A percentile compares a stretch with the other conserved stretches of the same genome.
Conservation (phyloP, 2,329 filamentous ascomycete genomes). For the Proliferodiscus dingleyae region DNA sequence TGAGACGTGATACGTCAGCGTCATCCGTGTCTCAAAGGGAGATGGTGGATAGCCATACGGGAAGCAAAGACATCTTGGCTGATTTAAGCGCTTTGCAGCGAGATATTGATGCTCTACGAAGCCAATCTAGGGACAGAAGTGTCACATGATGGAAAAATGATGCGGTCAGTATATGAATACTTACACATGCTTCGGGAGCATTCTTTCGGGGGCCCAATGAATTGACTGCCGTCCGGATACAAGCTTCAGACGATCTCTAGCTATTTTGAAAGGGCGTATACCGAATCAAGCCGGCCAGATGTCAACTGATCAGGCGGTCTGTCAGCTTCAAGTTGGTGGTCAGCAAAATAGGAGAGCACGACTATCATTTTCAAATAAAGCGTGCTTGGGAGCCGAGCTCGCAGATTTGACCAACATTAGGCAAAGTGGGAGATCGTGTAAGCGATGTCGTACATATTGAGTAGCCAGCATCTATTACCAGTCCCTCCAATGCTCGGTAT, state of each 20-base stretch:
- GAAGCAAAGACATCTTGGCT: constrained; percentile 59
- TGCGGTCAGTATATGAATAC: constrained; percentile 4
- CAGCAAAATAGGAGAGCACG: background rate
- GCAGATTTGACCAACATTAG: background rate
- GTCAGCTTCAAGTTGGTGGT: background rate
- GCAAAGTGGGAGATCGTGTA: background rate
- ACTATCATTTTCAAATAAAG: background rate
- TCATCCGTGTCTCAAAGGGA: constrained; percentile 18
- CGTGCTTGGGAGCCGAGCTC: background rate
- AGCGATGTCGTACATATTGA: background rate
- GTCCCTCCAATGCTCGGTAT: background rate
- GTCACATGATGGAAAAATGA: constrained; percentile 19
- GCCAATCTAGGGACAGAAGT: constrained; percentile 32
- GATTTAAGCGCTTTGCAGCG: constrained; percentile 67
- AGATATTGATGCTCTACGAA: constrained; percentile 66
- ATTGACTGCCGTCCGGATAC: constrained; percentile 3
- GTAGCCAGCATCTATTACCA: background rate
- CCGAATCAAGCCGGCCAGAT: constrained; percentile 8
- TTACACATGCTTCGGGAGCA: constrained; percentile 1
- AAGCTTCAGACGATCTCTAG: too few species aligned
- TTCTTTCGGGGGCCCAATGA: background rate
- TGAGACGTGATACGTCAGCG: constrained; percentile 18
- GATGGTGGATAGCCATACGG: constrained; percentile 35
- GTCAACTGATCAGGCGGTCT: constrained; percentile 9
- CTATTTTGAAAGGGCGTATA: constrained; percentile 5